Base-by-base conservation (phyloP, 495 filamentous ascomycete genomes). In the Aspergillus olivimuriae region DNA sequence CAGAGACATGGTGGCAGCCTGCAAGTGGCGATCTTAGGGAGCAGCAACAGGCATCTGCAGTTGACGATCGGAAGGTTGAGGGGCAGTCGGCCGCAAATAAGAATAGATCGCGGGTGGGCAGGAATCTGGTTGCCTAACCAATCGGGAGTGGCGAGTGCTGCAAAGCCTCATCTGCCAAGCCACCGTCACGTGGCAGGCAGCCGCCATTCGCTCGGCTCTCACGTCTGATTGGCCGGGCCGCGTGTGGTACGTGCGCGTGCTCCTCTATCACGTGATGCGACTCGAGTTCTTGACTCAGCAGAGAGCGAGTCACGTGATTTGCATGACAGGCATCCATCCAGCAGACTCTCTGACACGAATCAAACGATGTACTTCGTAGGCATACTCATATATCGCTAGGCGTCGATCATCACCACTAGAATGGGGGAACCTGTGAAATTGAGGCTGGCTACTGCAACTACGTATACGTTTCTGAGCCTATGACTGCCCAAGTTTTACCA, bases 81-180 rank as follows among this genome's bases (percentile, higher is more conserved):
- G 47, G 43, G 33, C 40, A 44, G 39, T 41, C 42, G 35, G 48
- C 43, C 30, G 38, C 34, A 47, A 54, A 54, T 61, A 62, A 58
- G 54, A 60, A 59, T 53, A 52, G 47, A 50, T 30, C 48, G 40
- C 43, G 41, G 39, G 43, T 56, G 60, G 48, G 48, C 57, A 53
- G 60, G 62, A 73, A 73, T 71, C 52, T 57, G 70, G 69, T 65
- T 73, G 69, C 69, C 69, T 73, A 69, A 69, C 68, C 68, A 70
- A 70, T 69, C 40, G 46, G 51, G 51, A 50, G 42, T 50, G 53
- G 51, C 53, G 49, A 55, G 46, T 55, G 57, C 37, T 45, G 51
- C 51, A 58, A 52, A 54, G 55, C 55, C 55, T 54, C 55, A 41
- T 20, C 8, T 18, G 53, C 53, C 57, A 54, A 66, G 51, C 52